Percentiles rank a stretch among this genome's conserved stretches.
Conservation (phyloP, 176 grass and related monocot genomes). For the Avena insularis region DNA sequence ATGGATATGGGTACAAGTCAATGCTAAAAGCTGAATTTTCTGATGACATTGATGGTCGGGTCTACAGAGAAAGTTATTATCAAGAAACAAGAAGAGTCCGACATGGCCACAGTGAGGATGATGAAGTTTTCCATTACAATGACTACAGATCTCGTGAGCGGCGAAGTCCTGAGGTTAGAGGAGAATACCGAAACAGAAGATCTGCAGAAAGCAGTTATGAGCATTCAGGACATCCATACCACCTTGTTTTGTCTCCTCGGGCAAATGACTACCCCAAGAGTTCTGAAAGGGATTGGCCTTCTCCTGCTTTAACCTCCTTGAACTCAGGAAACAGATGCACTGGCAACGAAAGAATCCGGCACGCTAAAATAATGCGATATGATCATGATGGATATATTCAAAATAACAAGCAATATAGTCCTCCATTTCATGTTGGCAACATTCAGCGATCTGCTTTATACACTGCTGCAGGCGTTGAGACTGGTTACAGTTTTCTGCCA, state of each 20-base stretch:
- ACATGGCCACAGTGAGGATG: constrained; percentile 28
- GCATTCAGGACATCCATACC: constrained; percentile 42
- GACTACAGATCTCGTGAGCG: constrained; percentile 36
- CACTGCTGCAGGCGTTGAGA: constrained; percentile 39
- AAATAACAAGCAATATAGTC: constrained; percentile 36
- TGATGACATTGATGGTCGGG: constrained; percentile 34
- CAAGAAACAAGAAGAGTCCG: constrained; percentile 42
- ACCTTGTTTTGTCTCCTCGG: constrained; percentile 28
- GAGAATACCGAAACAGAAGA: constrained; percentile 39
- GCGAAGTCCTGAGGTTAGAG: constrained; percentile 37
- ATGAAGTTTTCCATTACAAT: constrained; percentile 39
- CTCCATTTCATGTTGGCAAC: constrained; percentile 20
- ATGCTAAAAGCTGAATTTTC: constrained; percentile 45
- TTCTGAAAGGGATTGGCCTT: constrained; percentile 44
- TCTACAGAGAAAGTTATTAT: constrained; percentile 46
- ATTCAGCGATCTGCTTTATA: constrained; percentile 35
- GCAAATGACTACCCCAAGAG: constrained; percentile 27
- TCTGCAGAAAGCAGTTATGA: constrained; percentile 41
- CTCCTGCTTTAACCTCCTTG: constrained; percentile 37
- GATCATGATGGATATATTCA: constrained; percentile 36
- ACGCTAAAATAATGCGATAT: constrained; percentile 38
- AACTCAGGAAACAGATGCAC: constrained; percentile 47
- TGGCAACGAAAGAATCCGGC: constrained; percentile 35
- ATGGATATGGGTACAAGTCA: constrained; percentile 27
- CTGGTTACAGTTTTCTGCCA: constrained; percentile 33